A percentile compares a stretch with the other conserved stretches of the same genome.
phyloP scores from a whole-genome alignment of 2,329 filamentous ascomycete species.

The Acrodontium crateriforme region DNA sequence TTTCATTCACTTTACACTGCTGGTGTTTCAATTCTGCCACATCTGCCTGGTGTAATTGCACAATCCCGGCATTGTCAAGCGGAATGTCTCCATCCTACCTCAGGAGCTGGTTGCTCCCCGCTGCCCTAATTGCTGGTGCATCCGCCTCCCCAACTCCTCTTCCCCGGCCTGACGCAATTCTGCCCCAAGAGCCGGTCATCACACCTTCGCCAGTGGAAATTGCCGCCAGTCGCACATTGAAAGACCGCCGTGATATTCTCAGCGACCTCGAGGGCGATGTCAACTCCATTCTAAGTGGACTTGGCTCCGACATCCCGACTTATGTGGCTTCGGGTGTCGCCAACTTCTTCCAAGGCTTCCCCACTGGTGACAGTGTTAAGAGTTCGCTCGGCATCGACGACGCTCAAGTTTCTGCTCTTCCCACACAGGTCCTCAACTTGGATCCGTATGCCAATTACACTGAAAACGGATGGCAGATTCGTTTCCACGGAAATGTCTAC shows the following conservation, averaged over 20 bases:
- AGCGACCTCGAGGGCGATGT: conserved; percentile 33
- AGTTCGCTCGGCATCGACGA: conserved; percentile 48
- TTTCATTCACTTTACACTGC: no score
- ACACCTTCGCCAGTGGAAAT: conserved; percentile 33
- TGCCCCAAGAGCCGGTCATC: conserved; percentile 29
- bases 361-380: conserved; percentile 42
- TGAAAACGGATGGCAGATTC: conserved; percentile 59
- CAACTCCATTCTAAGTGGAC: conserved; percentile 27
- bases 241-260: conserved; percentile 36
- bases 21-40: no score
- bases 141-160: conserved; percentile 12
- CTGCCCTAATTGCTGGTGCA: conserved; percentile 13
- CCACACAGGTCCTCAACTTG: conserved; percentile 58
- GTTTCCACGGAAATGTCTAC: conserved; percentile 69
- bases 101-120: conserved; percentile 13
- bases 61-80: no score
- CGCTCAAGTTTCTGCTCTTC: conserved; percentile 44
- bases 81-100: conserved; percentile 3
- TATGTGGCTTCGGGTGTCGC: conserved; percentile 50
- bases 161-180: conserved; percentile 3
- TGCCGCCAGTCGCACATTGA: conserved; percentile 28
- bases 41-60: no score
- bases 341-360: conserved; percentile 54
- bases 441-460: conserved; percentile 63
- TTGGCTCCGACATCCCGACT: conserved; percentile 44